These are phyloP conservation scores for Kluyveromyces sp. DNA, from an alignment of 1,139 yeast species.

Conservation along the genomic window DNA sequence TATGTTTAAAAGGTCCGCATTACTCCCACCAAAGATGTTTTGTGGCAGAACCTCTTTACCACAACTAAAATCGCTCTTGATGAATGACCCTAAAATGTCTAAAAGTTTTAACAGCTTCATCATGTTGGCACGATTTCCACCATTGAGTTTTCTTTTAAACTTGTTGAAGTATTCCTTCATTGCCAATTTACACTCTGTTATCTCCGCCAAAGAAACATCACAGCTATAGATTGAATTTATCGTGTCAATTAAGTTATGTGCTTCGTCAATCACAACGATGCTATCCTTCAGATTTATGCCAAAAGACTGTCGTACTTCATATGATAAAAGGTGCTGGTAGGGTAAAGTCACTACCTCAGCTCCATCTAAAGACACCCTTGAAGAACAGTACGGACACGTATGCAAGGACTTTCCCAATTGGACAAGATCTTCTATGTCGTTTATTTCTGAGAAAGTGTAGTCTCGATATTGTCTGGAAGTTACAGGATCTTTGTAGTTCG, in stretches of 20 bases:
- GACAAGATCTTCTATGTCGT: conserved; percentile 79
- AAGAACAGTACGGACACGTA: conserved; percentile 79
- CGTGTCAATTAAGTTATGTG: conserved; percentile 81
- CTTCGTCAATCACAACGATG: conserved; percentile 82
- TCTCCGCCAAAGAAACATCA: conserved; percentile 45
- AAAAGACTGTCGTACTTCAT: conserved; percentile 53
- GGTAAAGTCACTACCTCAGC: conserved; percentile 81
- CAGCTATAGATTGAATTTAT: conserved; percentile 65
- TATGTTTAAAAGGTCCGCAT: conserved; percentile 67
- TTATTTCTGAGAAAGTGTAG: conserved; percentile 49
- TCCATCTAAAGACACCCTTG: conserved; percentile 45
- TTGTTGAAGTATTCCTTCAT: conserved; percentile 50
- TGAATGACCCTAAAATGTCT: conserved; percentile 43
- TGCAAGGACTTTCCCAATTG: conserved; percentile 49
- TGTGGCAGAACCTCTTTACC: conserved; percentile 49
- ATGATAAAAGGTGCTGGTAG: conserved; percentile 69
- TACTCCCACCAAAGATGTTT: conserved; percentile 49
- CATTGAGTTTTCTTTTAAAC: conserved; percentile 56
- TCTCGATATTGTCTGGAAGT: conserved; percentile 50
- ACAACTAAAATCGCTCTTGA: conserved; percentile 35
- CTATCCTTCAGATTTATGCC: conserved; percentile 56
- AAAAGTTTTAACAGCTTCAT: conserved; percentile 58
- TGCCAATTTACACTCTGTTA: conserved; percentile 36
- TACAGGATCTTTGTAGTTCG: conserved; percentile 30
- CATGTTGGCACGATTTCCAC: conserved; percentile 68